Base-by-base conservation (phyloP, 208 protist genomes). In the Acanthamoeba healyi region DNA sequence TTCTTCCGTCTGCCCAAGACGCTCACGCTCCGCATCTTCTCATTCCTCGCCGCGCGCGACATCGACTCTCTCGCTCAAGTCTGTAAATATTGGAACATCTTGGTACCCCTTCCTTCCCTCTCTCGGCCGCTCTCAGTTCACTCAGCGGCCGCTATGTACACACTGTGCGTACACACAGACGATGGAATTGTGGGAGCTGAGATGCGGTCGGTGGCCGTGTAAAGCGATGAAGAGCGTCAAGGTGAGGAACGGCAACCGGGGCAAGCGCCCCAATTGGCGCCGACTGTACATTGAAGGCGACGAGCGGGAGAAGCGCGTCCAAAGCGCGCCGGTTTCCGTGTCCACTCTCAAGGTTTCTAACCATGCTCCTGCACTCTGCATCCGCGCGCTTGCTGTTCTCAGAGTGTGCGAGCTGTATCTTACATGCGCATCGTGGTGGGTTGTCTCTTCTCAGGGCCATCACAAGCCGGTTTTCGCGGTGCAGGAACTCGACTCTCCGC, bases 81-180 rank as follows among this genome's bases (percentile, higher is more conserved):
- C 42, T 93, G 88, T 93, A 91, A 51, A 91, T 91, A 91, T 51
- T 91, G 84, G 84, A 46, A 70, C 15, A 49, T 91, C 42, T 38
- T 91, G 84, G 84, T 91, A 70, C 51, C 17, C 14, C 72, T 17
- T 32, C 42, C 36, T n/a, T 38, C 1, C 29, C 70, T 81, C 34
- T 81, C 34, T n/a, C n/a, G n/a, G n/a, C n/a, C n/a, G n/a, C n/a
- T n/a, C n/a, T n/a, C n/a, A n/a, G n/a, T n/a, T n/a, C n/a, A n/a
- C n/a, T n/a, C n/a, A n/a, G n/a, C n/a, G n/a, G n/a, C n/a, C n/a
- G n/a, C n/a, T n/a, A n/a, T n/a, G n/a, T n/a, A n/a, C n/a, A n/a
- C n/a, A n/a, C n/a, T n/a, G n/a, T n/a, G n/a, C n/a, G n/a, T n/a
- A n/a, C n/a, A n/a, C n/a, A 6, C 26, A 36, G 63, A 38, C 32